Percentiles rank a stretch among this genome's conserved stretches.
Conservation (phyloP, 179 eudicot species). For the Heliamphora pulchella region DNA sequence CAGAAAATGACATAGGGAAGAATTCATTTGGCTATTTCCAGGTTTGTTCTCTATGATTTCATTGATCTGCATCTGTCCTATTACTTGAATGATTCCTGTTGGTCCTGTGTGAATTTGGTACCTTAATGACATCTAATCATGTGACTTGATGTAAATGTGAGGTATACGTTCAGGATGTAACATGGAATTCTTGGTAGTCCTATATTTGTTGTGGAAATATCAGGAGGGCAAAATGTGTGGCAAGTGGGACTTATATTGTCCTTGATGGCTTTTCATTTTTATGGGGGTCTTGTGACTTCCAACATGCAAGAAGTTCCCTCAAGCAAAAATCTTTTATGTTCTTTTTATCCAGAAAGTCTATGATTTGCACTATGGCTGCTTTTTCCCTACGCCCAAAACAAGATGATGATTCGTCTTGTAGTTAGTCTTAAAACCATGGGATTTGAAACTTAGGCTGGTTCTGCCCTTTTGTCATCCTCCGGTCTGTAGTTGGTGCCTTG, state of each 20-base stretch:
- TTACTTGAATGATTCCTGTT: constrained; percentile 3
- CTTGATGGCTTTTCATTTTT: neutral
- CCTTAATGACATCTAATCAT: neutral
- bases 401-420: no score
- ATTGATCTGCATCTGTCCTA: neutral
- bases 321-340: neutral
- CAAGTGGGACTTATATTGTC: neutral
- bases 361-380: neutral
- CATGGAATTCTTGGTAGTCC: neutral
- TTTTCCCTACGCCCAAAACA: no score
- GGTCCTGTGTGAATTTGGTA: neutral
- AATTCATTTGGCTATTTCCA: constrained; percentile 85
- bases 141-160: neutral
- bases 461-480: neutral
- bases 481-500: neutral
- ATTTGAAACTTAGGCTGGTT: neutral
- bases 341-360: neutral
- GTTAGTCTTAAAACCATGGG: neutral
- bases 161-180: neutral
- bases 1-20: constrained; percentile 95
- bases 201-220: neutral
- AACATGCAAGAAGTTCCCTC: neutral
- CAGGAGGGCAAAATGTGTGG: neutral
- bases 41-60: constrained; percentile 31
- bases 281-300: neutral